phyloP scores from a whole-genome alignment of 164 flowering plant species.

The Nelumbo lutea region DNA sequence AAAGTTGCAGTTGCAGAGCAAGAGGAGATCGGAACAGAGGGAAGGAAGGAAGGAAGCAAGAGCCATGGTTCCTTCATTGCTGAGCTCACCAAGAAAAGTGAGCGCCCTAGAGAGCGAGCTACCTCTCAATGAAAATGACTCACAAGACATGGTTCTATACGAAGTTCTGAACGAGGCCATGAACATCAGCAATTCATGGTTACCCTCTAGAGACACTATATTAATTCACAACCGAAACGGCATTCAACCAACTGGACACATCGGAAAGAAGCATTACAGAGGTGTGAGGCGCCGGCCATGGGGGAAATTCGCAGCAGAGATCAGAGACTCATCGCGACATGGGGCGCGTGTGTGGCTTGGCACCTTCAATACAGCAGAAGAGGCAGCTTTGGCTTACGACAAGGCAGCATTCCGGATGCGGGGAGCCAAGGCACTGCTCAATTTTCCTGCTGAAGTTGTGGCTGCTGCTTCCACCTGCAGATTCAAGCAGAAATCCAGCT shows the following conservation, averaged over 20 bases:
- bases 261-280: slow-evolving; percentile 22
- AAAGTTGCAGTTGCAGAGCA: too few species aligned
- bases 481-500: neutral
- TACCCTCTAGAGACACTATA: neutral
- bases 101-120: slow-evolving; percentile 5
- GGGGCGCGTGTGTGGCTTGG: slow-evolving; percentile 51
- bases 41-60: neutral
- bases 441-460: slow-evolving; percentile 34
- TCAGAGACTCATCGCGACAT: slow-evolving; percentile 38
- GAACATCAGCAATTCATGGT: neutral
- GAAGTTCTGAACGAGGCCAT: slow-evolving; percentile 32
- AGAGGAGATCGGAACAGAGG: neutral
- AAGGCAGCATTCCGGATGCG: slow-evolving; percentile 46
- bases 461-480: neutral
- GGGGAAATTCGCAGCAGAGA: slow-evolving; percentile 61
- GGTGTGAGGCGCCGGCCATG: slow-evolving; percentile 60
- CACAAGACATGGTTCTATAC: slow-evolving; percentile 43
- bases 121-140: slow-evolving; percentile 48
- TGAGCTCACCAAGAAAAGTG: too few species aligned
- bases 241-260: neutral
- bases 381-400: slow-evolving; percentile 56
- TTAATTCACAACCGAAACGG: neutral
- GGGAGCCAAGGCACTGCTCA: slow-evolving; percentile 42
- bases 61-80: neutral
- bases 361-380: slow-evolving; percentile 43